These are phyloP conservation scores for Lanmaoa rubissima DNA, from an alignment of 768 basidiomycete genomes.

Conservation along the genomic window DNA sequence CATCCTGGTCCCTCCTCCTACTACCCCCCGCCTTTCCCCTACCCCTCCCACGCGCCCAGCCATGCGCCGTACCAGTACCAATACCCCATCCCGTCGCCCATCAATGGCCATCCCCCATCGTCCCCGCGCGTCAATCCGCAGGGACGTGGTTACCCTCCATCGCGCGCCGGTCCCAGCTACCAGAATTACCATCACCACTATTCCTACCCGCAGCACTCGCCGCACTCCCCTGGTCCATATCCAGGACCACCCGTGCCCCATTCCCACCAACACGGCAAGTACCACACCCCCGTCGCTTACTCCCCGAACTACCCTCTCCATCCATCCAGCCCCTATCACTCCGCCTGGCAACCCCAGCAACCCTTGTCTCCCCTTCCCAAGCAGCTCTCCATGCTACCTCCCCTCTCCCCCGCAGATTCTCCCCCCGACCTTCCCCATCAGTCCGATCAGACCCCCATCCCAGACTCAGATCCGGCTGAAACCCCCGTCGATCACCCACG, in stretches of 20 bases:
- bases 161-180: slow-evolving; percentile 39
- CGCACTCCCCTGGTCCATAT: slow-evolving; percentile 31
- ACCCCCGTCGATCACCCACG: not conserved
- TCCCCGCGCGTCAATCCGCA: slow-evolving; percentile 35
- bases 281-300: slow-evolving; percentile 34
- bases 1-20: slow-evolving; percentile 31
- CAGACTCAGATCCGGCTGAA: slow-evolving; percentile 1
- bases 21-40: slow-evolving; percentile 35
- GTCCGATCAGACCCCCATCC: slow-evolving; percentile 5
- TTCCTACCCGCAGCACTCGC: slow-evolving; percentile 27
- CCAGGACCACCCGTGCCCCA: slow-evolving; percentile 9
- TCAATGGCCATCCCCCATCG: slow-evolving; percentile 14
- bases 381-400: slow-evolving; percentile 53
- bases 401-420: slow-evolving; percentile 8
- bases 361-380: slow-evolving; percentile 61
- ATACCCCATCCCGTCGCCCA: slow-evolving; percentile 38
- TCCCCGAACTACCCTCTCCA: slow-evolving; percentile 24
- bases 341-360: slow-evolving; percentile 47
- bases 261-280: slow-evolving; percentile 34
- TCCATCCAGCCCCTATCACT: slow-evolving; percentile 32
- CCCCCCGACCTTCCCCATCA: not conserved
- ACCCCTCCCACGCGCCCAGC: slow-evolving; percentile 25
- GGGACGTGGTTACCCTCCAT: slow-evolving; percentile 36
- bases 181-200: slow-evolving; percentile 39
- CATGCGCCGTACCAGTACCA: slow-evolving; percentile 33